Conservation (phyloP, 73 alveolate species). For the Loxodes magnus region DNA sequence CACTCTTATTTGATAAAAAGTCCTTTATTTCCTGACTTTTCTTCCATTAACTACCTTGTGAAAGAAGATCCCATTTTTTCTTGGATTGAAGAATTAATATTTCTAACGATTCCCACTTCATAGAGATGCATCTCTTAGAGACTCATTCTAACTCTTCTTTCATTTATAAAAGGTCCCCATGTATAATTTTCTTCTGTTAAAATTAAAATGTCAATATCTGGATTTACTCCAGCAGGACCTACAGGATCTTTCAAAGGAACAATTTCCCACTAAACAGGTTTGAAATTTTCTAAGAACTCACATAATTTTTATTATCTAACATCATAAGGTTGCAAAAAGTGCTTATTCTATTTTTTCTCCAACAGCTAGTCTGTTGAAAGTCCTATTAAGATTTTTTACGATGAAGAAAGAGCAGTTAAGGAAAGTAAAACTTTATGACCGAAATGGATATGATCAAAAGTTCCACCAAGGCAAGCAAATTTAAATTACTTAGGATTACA, state of each 20-base stretch:
- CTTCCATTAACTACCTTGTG: too few relatives aligned
- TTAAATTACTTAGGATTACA: too few relatives aligned
- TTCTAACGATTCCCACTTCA: too few relatives aligned
- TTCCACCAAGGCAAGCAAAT: conserved; percentile 40
- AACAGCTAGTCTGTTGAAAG: conserved; percentile 21
- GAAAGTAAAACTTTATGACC: conserved; percentile 35
- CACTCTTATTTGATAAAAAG: too few relatives aligned
- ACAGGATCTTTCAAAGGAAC: conserved; percentile 32
- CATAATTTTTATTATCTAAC: conserved; percentile 14
- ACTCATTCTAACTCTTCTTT: conserved; percentile 6
- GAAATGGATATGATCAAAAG: conserved; percentile 37
- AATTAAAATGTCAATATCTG: conserved; percentile 25
- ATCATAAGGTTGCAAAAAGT: conserved; percentile 11
- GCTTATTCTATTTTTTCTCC: conserved; percentile 20
- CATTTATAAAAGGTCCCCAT: conserved; percentile 29
- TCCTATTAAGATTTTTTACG: conserved; percentile 25
- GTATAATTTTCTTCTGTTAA: conserved; percentile 26
- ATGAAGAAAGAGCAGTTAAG: conserved; percentile 18
- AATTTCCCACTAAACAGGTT: conserved; percentile 13
- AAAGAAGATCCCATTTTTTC: too few relatives aligned
- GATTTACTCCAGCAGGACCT: conserved; percentile 29
- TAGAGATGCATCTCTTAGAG: conserved; percentile 1
- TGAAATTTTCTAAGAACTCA: conserved; percentile 11
- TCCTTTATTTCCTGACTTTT: too few relatives aligned
- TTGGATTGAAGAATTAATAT: too few relatives aligned